A percentile compares a stretch with the other conserved stretches of the same genome.
Evolutionary conservation across 129 eudicot genomes (phyloP).

Genomic region (Apium graveolens): DNA sequence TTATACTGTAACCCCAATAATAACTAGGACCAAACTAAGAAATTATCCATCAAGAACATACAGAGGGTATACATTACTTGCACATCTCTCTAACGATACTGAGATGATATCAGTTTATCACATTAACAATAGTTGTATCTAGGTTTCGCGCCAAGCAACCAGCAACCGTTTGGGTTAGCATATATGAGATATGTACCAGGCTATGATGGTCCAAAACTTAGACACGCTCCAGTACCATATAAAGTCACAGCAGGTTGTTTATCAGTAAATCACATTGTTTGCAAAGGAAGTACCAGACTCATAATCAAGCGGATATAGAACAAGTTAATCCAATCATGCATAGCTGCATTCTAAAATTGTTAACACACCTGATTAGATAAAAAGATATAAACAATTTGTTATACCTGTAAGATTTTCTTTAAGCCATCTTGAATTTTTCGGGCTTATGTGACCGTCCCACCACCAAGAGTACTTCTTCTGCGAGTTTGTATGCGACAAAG

Average conservation of each 20-base stretch:
- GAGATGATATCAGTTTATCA: neutral
- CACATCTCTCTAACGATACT: neutral
- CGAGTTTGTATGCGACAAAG: slow-evolving; percentile 40
- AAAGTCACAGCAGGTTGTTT: neutral
- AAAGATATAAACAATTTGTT: neutral
- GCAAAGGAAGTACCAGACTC: neutral
- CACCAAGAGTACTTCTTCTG: slow-evolving; percentile 90
- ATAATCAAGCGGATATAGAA: neutral
- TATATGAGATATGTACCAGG: neutral
- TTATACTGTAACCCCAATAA: neutral
- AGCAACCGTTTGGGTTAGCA: neutral
- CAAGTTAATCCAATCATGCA: neutral
- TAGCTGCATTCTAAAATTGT: neutral
- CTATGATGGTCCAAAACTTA: neutral
- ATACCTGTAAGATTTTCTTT: slow-evolving; percentile 91
- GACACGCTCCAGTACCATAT: neutral
- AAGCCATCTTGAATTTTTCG: slow-evolving; percentile 96
- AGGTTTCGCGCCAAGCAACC: neutral
- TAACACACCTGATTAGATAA: neutral
- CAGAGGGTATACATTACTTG: neutral
- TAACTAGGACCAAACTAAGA: neutral
- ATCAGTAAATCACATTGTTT: neutral
- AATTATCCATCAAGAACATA: neutral
- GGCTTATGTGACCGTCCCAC: slow-evolving; percentile 99
- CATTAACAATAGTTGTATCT: neutral